These are phyloP conservation scores for Schrenkiella parvula DNA, from an alignment of 345 rosid species.

Conservation along the genomic window DNA sequence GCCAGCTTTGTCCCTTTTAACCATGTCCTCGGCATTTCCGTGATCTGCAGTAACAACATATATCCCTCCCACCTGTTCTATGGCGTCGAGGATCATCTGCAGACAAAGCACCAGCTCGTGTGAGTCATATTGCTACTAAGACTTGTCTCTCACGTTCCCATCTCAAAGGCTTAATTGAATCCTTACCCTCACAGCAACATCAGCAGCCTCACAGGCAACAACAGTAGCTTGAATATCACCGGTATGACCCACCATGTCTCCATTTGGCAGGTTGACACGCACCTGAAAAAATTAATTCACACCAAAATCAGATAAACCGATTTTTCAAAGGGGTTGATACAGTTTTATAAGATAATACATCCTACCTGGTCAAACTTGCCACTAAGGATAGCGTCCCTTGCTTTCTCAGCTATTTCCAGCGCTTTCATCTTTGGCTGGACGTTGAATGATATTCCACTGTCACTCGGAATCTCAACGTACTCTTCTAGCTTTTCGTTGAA, in stretches of 20 bases:
- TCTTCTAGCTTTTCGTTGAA: conserved; percentile 73
- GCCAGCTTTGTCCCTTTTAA: conserved; percentile 85
- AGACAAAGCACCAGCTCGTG: not conserved
- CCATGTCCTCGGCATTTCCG: conserved; percentile 99
- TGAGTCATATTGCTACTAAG: not conserved
- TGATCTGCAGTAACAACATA: conserved; percentile 95
- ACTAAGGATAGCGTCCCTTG: conserved; percentile 86
- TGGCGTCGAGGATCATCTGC: conserved; percentile 84
- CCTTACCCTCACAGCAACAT: conserved; percentile 80
- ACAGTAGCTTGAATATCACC: conserved; percentile 86
- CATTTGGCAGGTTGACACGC: conserved; percentile 85
- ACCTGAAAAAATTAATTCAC: conserved; percentile 40
- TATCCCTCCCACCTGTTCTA: conserved; percentile 85
- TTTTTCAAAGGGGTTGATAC: not conserved
- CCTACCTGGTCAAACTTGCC: conserved; percentile 82
- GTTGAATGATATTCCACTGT: conserved; percentile 85
- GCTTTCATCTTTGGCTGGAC: conserved; percentile 96
- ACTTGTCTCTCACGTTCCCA: not conserved
- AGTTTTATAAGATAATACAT: not conserved
- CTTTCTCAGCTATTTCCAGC: conserved; percentile 78
- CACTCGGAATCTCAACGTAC: conserved; percentile 93
- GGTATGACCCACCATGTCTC: conserved; percentile 98
- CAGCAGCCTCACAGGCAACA: conserved; percentile 91
- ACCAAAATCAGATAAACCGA: not conserved
- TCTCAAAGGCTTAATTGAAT: not conserved